Evolutionary conservation across 495 filamentous ascomycete genomes (phyloP), one percentile per base, ranked within the genome.

Genomic region (Barbatosphaeria neglecta): DNA sequence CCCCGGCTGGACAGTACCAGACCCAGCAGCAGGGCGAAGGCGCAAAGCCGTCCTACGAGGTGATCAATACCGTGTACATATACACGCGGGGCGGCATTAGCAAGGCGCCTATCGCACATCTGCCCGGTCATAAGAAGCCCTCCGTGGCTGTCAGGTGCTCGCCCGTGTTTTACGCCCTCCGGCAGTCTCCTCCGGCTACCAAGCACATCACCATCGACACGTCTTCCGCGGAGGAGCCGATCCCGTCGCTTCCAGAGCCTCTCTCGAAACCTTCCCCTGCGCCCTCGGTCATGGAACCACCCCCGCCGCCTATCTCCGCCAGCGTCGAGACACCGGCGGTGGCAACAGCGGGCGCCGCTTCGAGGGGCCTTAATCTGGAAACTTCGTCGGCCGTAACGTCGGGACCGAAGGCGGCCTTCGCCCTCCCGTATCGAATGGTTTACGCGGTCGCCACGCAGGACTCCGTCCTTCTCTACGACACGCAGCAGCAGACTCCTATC

Each of bases 381-480:
- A 70, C 65, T 16, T 35, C 31, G 22, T 63, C 59, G 8, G 60
- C 73, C 17, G 55, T 73, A 27, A 70, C 67, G 3, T 67, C 74
- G 18, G 77, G 75, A 41, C 75, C 82, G 7, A 74, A 76, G 23
- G 71, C 86, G 1, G 82, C 83, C 1, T 97, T 99, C 61, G 72
- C 80, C 1, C 68, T 97, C 31, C 86, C 88, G 1, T 96, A 99
- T 60, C 85, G 93, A 13, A 84, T 97, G 61, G 80, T 97, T 0
- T 99, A 97, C 67, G 92, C 90, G 6, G 92, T 99, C 39, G 93
- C 92, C 15, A 99, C 93, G 0, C 89, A 96, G 59, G 93, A 99
- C 62, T 85, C 93, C 0, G 82, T 99, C n/a, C 65, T 95, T 28
- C 74, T 99, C 23, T 97, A 97, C 62, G 93, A 99, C 60, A 99